Base-by-base conservation (phyloP, 2,329 filamentous ascomycete species). In the Chrysosporium keratinophilum region DNA sequence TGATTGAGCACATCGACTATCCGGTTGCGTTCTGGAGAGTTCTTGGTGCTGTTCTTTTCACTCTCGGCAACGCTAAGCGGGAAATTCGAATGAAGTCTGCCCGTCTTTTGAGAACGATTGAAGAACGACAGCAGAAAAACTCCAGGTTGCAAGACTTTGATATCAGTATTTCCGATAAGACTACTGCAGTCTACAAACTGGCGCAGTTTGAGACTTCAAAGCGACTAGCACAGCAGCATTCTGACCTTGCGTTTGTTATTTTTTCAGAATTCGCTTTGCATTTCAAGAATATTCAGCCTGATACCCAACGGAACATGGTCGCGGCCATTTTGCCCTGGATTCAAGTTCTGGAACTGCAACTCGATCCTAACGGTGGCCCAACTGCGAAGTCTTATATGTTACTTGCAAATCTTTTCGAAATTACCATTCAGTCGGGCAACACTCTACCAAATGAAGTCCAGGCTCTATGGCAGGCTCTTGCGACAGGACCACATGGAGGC, bases 161-260 rank as follows among this genome's bases (percentile, higher is more conserved):
- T 64, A 97, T 98, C 63, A 96, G 90, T 67, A 93, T 98, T 55
- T 94, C 91, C 0, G 94, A 98, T 71, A 97, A 96, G 71, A 98
- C 94, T 0, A 95, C 95, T 60, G 90, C 91, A 0, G 91, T 98
- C 2, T 98, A 97, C 71, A 98, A 98, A 71, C 77, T 94, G 43
- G 93, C 94, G 0, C 93, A 98, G 65, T 97, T 96, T 60, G 91
- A 97, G 65, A 94, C 95, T 19, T 97, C 93, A 0, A 89, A 91
- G 63, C 80, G 90, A 17, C 78, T 98, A 39, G 87, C 90, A 1
- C 88, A 87, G 63, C 87, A 94, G 59, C 88, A 98, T 66, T 81
- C 87, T 0, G 89, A 95, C 60, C 73, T 95, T 40, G 90, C 91
- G 0, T 96, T 97, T 63, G 82, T 90, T 54, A 85, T 98, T 50